Percentiles rank a stretch among this genome's conserved stretches.
These are phyloP conservation scores for Heterobasidion irregulare DNA, from an alignment of 1,284 basidiomycete species.

Conservation along the genomic window DNA sequence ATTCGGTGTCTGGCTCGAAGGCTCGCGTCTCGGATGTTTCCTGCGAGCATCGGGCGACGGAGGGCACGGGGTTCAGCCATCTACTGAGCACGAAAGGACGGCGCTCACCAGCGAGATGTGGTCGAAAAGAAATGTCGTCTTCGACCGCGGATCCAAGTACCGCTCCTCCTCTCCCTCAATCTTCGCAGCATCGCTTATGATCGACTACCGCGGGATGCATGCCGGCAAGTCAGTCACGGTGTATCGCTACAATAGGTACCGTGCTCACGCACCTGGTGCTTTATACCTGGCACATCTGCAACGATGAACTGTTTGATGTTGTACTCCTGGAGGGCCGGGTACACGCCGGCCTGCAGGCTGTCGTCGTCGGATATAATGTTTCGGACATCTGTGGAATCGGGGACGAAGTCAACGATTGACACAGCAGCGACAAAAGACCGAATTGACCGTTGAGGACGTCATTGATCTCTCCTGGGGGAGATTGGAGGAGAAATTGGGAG, in stretches of 20 bases:
- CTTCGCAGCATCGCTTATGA: conserved; percentile 65
- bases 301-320: conserved; percentile 81
- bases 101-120: conserved; percentile 66
- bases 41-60: conserved; percentile 26
- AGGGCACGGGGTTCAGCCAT: neutral
- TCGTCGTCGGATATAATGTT: conserved; percentile 83
- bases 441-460: conserved; percentile 80
- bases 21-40: conserved; percentile 68
- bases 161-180: conserved; percentile 47
- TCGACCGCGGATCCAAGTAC: conserved; percentile 76
- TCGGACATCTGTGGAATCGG: conserved; percentile 66
- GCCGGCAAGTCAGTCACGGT: neutral
- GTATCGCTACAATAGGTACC: conserved; percentile 1
- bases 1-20: conserved; percentile 51
- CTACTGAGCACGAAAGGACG: neutral
- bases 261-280: conserved; percentile 48
- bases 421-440: neutral
- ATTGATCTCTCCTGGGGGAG: conserved; percentile 92
- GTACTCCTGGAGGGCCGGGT: conserved; percentile 74
- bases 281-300: conserved; percentile 69
- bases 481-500: conserved; percentile 75
- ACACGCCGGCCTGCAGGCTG: conserved; percentile 66
- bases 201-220: conserved; percentile 38
- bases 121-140: conserved; percentile 75
- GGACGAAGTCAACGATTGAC: conserved; percentile 83